phyloP scores from a whole-genome alignment of 2,329 filamentous ascomycete genomes.

The Fonsecaea pugnacius region DNA sequence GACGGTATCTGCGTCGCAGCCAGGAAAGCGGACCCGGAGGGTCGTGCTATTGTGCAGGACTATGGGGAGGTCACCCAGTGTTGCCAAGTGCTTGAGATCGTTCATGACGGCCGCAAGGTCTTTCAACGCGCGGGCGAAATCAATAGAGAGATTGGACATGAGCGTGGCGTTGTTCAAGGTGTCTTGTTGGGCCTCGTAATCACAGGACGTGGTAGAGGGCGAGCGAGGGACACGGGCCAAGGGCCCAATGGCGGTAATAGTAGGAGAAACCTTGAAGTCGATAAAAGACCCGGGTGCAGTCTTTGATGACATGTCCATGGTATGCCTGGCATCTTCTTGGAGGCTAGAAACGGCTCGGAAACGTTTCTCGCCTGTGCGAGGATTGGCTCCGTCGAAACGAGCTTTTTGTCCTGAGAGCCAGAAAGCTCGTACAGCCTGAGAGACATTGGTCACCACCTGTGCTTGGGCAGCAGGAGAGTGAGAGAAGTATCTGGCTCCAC shows the following conservation, averaged over 20 bases:
- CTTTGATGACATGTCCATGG: conserved; percentile 58
- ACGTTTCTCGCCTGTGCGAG: conserved; percentile 71
- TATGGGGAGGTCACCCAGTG: conserved; percentile 82
- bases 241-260: conserved; percentile 82
- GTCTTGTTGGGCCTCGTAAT: conserved; percentile 52
- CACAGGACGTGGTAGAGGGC: conserved; percentile 40
- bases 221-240: conserved; percentile 52
- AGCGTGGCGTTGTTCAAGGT: conserved; percentile 82
- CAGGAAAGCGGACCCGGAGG: conserved; percentile 84
- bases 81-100: conserved; percentile 77
- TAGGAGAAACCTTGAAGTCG: conserved; percentile 86
- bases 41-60: conserved; percentile 68
- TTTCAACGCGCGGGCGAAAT: conserved; percentile 85
- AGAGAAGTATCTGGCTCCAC: conserved; percentile 84
- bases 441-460: conserved; percentile 94
- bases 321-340: conserved; percentile 73
- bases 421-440: conserved; percentile 87
- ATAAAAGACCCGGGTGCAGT: conserved; percentile 75
- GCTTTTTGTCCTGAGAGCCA: conserved; percentile 88
- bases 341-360: conserved; percentile 77
- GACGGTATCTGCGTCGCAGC: conserved; percentile 81
- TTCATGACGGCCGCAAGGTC: conserved; percentile 78
- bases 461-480: conserved; percentile 83
- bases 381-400: conserved; percentile 77
- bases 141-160: conserved; percentile 79